Conservation (phyloP, 768 basidiomycete species). For the Xerocomellus amylosporus region DNA sequence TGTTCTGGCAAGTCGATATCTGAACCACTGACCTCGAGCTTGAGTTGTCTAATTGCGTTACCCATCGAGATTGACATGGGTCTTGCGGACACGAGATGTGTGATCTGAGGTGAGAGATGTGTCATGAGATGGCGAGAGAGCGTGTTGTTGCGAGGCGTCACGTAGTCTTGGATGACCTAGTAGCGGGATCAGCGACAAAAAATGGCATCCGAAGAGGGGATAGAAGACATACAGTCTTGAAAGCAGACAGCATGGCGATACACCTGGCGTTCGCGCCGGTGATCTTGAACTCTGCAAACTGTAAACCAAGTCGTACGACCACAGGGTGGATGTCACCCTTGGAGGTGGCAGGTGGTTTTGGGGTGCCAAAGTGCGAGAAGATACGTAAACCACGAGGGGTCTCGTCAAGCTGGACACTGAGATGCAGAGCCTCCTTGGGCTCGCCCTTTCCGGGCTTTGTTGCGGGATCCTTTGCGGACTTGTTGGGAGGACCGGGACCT, state of each 20-base stretch:
- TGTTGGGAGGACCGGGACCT: constrained; percentile 21
- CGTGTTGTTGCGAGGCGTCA: constrained; percentile 81
- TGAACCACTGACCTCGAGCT: constrained; percentile 89
- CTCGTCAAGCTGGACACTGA: constrained; percentile 33
- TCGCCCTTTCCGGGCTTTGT: constrained; percentile 25
- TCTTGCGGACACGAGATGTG: constrained; percentile 80
- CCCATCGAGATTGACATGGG: constrained; percentile 95
- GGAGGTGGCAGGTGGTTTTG: constrained; percentile 48
- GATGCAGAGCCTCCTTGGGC: constrained; percentile 25
- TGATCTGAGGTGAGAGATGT: constrained; percentile 90
- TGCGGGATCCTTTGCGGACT: constrained; percentile 22
- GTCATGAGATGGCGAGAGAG: constrained; percentile 90
- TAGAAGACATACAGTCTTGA: constrained; percentile 71
- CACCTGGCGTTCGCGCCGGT: constrained; percentile 94
- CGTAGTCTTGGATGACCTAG: constrained; percentile 89
- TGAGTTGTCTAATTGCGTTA: constrained; percentile 90
- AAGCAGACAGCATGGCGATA: constrained; percentile 86
- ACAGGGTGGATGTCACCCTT: constrained; percentile 92
- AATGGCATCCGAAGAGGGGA: background rate
- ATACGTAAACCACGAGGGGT: constrained; percentile 66
- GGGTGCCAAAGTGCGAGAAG: constrained; percentile 82
- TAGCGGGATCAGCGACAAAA: constrained; percentile 1
- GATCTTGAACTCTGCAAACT: constrained; percentile 90
- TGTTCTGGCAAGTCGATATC: constrained; percentile 94
- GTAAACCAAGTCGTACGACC: constrained; percentile 80